phyloP scores from a whole-genome alignment of 805 yeast species.

The Barnettozyma wickerhamii region DNA sequence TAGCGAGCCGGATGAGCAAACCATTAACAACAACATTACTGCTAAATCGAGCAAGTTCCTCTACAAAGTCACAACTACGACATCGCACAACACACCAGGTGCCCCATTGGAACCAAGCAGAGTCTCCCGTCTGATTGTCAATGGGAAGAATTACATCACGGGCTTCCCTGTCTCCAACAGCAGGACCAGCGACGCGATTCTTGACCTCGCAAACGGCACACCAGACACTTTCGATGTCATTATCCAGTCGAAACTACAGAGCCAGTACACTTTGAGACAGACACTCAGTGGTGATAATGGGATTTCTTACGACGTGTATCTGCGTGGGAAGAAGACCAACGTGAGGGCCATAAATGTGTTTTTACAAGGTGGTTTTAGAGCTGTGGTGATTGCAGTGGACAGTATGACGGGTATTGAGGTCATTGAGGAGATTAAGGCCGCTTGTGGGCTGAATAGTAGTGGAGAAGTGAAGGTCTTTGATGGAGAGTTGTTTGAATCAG shows the following conservation, averaged over 20 bases:
- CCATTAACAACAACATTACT: too few species aligned
- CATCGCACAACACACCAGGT: not conserved
- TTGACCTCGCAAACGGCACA: not conserved
- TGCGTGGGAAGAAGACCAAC: conserved; percentile 24
- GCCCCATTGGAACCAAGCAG: not conserved
- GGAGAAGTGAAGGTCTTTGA: conserved; percentile 2
- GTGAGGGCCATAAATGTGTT: conserved; percentile 66
- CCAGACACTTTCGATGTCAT: conserved; percentile 5
- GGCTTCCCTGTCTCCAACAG: not conserved
- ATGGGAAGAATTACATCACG: conserved; percentile 2
- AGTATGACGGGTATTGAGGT: too few species aligned
- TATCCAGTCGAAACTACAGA: conserved; percentile 51
- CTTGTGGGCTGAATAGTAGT: not conserved
- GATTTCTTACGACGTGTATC: conserved; percentile 40
- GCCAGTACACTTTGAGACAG: conserved; percentile 67
- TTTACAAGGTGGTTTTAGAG: conserved; percentile 68
- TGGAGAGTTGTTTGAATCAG: conserved; percentile 1
- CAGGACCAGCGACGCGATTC: not conserved
- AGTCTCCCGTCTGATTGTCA: conserved; percentile 2
- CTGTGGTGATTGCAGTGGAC: conserved; percentile 54
- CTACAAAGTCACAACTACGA: conserved; percentile 10
- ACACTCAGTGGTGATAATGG: conserved; percentile 72
- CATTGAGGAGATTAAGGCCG: not conserved
- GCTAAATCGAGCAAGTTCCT: conserved; percentile 19
- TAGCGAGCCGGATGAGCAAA: too few species aligned